Base-by-base conservation (phyloP, 441 rosid genomes). In the Erodium texanum region DNA sequence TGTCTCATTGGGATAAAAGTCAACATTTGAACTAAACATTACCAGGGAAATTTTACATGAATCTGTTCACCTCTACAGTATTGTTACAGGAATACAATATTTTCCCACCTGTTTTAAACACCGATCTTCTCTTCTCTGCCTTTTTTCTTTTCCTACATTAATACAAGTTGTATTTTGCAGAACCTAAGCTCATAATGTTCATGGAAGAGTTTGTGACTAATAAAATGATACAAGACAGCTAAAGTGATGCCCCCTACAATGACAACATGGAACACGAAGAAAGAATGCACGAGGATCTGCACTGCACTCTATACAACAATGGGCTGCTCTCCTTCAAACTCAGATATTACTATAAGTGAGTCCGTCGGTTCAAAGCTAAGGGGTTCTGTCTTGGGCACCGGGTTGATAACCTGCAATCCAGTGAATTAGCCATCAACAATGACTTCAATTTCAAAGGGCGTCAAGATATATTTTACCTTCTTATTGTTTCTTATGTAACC, bases 241-340 rank as follows among this genome's bases (percentile, higher is more conserved):
- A 62, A 54, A 43, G 29, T 12, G 23, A 19, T 66, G 74, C 62
- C 3, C 64, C 78, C 69, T 38, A 67, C 68, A 43, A 63, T 38
- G 43, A 38, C 43, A 38, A 38, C 7, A 38, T 10, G 14, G 43
- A 38, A 38, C 56, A 16, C 64, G 69, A 41, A 69, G 74, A 61
- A 16, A 66, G 10, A 58, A 61, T 8, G 54, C 61, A 24, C n/a
- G 52, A 8, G 62, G 41, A 48, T n/a, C 45, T 38, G 38, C 38
- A 1, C 38, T 23, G 29, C 58, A 41, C 19, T 45, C 80, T 67
- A 70, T 41, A 70, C 2, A 14, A 78, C 16, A 58, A 82, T 78
- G 5, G 95, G 86, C n/a, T 84, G 89, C 62, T 84, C 89, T 70
- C 92, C 92, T 86, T 94, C 96, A 19, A 89, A 89, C 83, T 94